phyloP scores from a whole-genome alignment of 495 filamentous ascomycete species.

The Letharia lupina region DNA sequence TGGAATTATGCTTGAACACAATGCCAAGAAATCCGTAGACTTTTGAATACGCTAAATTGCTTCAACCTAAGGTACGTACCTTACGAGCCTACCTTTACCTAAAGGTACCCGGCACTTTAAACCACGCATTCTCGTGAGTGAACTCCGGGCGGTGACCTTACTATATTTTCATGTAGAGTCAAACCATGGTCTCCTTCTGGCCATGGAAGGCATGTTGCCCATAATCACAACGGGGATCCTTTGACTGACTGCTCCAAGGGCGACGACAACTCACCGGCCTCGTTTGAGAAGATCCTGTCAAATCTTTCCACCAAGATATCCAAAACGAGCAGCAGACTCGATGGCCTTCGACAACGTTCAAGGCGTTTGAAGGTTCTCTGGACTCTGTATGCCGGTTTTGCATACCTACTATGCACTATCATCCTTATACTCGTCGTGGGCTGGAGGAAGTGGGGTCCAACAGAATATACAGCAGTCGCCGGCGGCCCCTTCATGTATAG shows the following conservation, averaged over 20 bases:
- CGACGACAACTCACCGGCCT: conserved; percentile 76
- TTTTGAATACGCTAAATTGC: too few relatives aligned
- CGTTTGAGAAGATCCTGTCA: conserved; percentile 84
- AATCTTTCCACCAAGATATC: conserved; percentile 74
- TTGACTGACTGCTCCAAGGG: conserved; percentile 42
- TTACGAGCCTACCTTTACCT: too few relatives aligned
- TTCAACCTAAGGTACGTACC: too few relatives aligned
- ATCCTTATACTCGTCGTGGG: conserved; percentile 77
- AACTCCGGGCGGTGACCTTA: not conserved
- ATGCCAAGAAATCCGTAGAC: too few relatives aligned
- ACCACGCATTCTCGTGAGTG: not conserved
- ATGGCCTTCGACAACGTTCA: conserved; percentile 57
- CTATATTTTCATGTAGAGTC: not conserved
- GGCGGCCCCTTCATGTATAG: conserved; percentile 72
- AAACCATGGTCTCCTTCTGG: conserved; percentile 75
- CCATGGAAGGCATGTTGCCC: conserved; percentile 55
- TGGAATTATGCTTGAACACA: too few relatives aligned
- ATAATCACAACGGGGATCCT: conserved; percentile 10
- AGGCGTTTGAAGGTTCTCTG: conserved; percentile 77
- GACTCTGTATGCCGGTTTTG: conserved; percentile 83
- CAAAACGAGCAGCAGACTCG: conserved; percentile 58
- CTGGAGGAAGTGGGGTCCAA: conserved; percentile 65
- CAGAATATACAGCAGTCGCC: conserved; percentile 66
- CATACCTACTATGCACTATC: conserved; percentile 75
- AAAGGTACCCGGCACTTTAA: too few relatives aligned